Evolutionary conservation across 225 moss, liverwort and hornwort genomes (phyloP), one percentile per base, ranked within the genome.

Genomic region (Lunularia cruciata): DNA sequence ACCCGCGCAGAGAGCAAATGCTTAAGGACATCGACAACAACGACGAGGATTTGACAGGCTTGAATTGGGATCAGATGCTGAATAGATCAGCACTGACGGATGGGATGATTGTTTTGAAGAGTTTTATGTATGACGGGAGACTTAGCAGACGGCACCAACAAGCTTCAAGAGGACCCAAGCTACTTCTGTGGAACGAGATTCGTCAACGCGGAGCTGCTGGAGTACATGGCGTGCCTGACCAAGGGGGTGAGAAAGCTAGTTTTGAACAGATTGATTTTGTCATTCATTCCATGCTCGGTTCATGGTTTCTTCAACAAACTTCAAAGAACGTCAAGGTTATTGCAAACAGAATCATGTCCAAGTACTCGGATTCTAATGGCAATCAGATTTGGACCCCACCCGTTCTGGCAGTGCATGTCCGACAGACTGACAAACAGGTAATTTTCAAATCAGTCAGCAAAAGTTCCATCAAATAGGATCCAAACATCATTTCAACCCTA

Each of bases 401-500:
- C 0, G 80, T 80, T 26, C 61, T 80, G 6, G 76, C 63, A 20
- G 55, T 80, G 57, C 80, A 80, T 27, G 43, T 80, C 33, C 71
- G 72, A 19, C 80, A 72, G 62, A 76, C 75, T 34, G 80, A 80
- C 49, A 75, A 75, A 60, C 27, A 30, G 60, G 75, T 80, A 23
- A 28, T 65, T n/a, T n/a, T n/a, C n/a, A n/a, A n/a, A n/a, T n/a
- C n/a, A 7, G 43, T 15, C n/a, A n/a, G n/a, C n/a, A n/a, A n/a
- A n/a, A n/a, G n/a, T n/a, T n/a, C n/a, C n/a, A n/a, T n/a, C n/a
- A n/a, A n/a, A n/a, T n/a, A n/a, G n/a, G n/a, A n/a, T n/a, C n/a
- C n/a, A n/a, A n/a, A n/a, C n/a, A n/a, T n/a, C n/a, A n/a, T n/a
- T n/a, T n/a, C n/a, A n/a, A n/a, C n/a, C n/a, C n/a, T n/a, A n/a